Base-by-base conservation (phyloP, 176 grass and related monocot genomes). In the Avena insularis region DNA sequence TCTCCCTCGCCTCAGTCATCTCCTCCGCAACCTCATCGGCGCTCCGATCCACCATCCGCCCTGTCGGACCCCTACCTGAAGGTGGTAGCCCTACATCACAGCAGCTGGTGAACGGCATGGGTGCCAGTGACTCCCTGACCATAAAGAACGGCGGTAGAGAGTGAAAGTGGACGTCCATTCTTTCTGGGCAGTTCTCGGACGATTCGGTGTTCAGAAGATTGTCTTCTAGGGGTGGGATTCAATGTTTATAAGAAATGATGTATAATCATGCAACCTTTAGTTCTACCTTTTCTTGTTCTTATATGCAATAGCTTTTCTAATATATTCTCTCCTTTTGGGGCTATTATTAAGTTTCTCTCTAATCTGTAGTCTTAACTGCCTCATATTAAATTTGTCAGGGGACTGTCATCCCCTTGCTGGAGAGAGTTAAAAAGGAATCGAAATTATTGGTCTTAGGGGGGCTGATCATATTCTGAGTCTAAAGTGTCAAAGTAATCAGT, bases 1-100 rank as follows among this genome's bases (percentile, higher is more conserved):
- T 98, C 79, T 98, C 96, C 76, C 90, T 98, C 0, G 96, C 96
- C 50, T 94, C 96, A 0, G 92, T 90, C 84, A 94, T 98, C 84
- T 95, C 95, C 67, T 92, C 93, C 1, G 79, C 91, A 64, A 88
- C 96, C 25, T 86, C 93, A 6, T 75, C 91, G 2, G 88, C 96
- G 8, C 84, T 87, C 31, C 89, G 87, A 3, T 57, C 86, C 2
- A 36, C 88, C 48, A 38, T 83, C 54, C 82, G n/a, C 14, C 29
- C 82, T 0, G 14, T 46, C 3, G 71, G 63, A 8, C 40, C 56
- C 27, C 23, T 73, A 13, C 71, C 70, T 40, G 50, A 62, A 19
- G 12, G 84, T 17, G 5, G 40, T 13, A 75, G 77, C 65, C 36
- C 81, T 35, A 12, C 80, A 17, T 79, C 87, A 13, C 79, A 79